A percentile compares a stretch with the other conserved stretches of the same genome.
These are phyloP conservation scores for Cladosporium sp. DNA, from an alignment of 2,329 filamentous ascomycete genomes.

Conservation along the genomic window DNA sequence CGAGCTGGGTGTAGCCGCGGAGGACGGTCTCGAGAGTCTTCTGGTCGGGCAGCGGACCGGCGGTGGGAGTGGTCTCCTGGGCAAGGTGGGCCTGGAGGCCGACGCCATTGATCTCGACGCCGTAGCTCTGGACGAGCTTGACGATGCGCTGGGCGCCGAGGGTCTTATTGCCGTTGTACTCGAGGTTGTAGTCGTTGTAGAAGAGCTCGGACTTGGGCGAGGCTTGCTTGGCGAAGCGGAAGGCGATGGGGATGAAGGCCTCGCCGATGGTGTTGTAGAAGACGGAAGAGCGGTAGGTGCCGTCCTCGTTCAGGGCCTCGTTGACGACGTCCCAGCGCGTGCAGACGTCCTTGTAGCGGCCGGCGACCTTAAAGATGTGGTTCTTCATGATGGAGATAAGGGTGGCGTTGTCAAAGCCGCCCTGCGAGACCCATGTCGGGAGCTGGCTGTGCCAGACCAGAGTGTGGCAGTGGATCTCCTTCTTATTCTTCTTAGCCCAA, in stretches of 20 bases:
- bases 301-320: slow-evolving; percentile 19
- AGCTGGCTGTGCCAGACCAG: slow-evolving; percentile 50
- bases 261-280: slow-evolving; percentile 26
- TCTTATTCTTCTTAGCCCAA: slow-evolving; percentile 32
- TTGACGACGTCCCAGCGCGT: slow-evolving; percentile 30
- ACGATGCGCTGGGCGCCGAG: slow-evolving; percentile 22
- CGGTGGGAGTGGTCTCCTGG: slow-evolving; percentile 32
- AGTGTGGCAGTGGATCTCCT: slow-evolving; percentile 49
- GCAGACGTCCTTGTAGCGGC: slow-evolving; percentile 35
- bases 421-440: slow-evolving; percentile 44
- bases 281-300: slow-evolving; percentile 22
- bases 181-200: slow-evolving; percentile 29
- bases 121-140: slow-evolving; percentile 20
- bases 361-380: slow-evolving; percentile 36
- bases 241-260: slow-evolving; percentile 24
- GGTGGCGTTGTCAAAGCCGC: slow-evolving; percentile 52
- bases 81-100: slow-evolving; percentile 51
- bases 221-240: slow-evolving; percentile 20
- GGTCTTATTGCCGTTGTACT: slow-evolving; percentile 21
- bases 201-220: slow-evolving; percentile 22
- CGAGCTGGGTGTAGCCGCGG: slow-evolving; percentile 45
- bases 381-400: slow-evolving; percentile 52
- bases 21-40: slow-evolving; percentile 40
- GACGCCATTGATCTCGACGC: slow-evolving; percentile 31
- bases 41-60: slow-evolving; percentile 12